Base-by-base conservation (phyloP, 352 stramenopile genomes). In the Peronospora destructor region DNA sequence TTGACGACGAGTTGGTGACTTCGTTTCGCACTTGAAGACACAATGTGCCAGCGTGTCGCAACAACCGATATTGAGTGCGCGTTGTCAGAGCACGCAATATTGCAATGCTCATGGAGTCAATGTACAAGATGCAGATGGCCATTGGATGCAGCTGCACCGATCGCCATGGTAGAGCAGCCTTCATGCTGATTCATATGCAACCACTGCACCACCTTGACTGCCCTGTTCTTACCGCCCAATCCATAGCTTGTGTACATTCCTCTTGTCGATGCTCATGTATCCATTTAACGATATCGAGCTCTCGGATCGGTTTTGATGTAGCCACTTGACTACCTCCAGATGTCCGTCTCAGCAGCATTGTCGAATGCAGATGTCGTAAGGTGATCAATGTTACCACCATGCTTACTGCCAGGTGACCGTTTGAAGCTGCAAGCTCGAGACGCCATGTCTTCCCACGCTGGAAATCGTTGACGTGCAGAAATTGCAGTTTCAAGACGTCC, bases 171-270 rank as follows among this genome's bases (percentile, higher is more conserved):
- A 2, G 56, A 64, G 14, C 50, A 51, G 10, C 56, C 56, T 39
- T 64, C 50, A 14, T 25, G 19, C 12, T 51, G 51, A 34, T 65
- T 57, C 26, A 41, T 2, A 10, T 56, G 35, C n/a, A 66, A 12
- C 58, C 53, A 66, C 32, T 62, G 53, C 25, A 62, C 47, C 14
- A 62, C 42, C 0, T 62, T 40, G 28, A 66, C 41, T 62, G 53
- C 1, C 58, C 53, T 9, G 46, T 45, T 45, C 40, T 43, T 0
- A 53, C 58, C 17, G 58, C 58, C 43, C 47, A 61, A n/a, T 66
- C 58, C 46, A 66, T 58, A 9, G 53, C 57, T 44, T 65, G 57
- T 65, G 57, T 65, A 29, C 45, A 53, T 11, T 51, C 57, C 42
- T 61, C 56, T 16, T 42, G 34, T 17, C 56, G 40, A 13, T 61